Evolutionary conservation across 2,329 filamentous ascomycete species (phyloP), one percentile per base, ranked within the genome.

Genomic region (Metarhizium sp.): DNA sequence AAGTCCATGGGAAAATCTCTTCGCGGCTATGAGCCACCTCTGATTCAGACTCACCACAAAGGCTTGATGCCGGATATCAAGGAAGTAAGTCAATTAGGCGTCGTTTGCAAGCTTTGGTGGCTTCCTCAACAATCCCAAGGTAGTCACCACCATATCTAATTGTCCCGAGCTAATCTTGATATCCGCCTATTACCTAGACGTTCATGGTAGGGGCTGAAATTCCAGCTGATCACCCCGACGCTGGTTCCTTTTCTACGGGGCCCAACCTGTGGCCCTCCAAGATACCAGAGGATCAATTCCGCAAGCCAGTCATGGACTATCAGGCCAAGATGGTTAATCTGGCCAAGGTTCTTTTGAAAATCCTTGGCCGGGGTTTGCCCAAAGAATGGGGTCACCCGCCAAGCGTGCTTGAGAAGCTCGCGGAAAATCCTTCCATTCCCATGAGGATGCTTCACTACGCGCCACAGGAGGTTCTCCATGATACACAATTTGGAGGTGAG

Each of bases 1-100:
- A 66, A 66, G 50, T 63, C 63, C 7, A 49, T 66, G 42, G 65
- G 65, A 10, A 61, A 62, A 49, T 67, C 66, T 0, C 62, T 63
- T 56, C 59, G 64, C 40, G 64, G 65, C 53, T 66, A 63, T 40
- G 64, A 66, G 51, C 63, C 65, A 2, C 58, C 64, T 11, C 58
- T 60, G 43, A 67, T 67, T 32, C 65, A 67, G 36, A 62, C 59
- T 43, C 64, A 67, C 46, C 63, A 66, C 18, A 52, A 64, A 45
- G 65, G 64, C 48, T 56, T 66, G 14, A 47, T 67, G 1, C 64
- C 64, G 8, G 63, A 67, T 51, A 67, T 34, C 4, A 55, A 55
- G 20, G 53, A 55, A 43, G 53, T 55, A 25, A 18, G 42, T 10
- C 16, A 10, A n/a, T 42, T 16, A 11, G 10, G 6, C 32, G 6